Conservation (phyloP, 305 asterid species). For the Stenogyne calaminthoides region DNA sequence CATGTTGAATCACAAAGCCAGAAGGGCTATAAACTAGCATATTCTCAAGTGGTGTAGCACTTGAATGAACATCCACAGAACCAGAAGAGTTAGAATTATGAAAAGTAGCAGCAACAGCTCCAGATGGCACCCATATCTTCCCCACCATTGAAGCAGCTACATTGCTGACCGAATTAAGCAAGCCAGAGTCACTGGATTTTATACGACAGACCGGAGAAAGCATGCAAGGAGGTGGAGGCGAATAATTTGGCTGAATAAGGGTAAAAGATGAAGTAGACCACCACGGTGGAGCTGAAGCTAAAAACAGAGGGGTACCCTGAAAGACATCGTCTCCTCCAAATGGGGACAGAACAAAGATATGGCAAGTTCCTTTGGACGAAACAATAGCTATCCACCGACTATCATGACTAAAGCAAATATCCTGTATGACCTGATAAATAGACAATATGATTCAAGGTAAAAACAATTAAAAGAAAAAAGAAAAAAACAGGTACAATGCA, state of each 20-base stretch:
- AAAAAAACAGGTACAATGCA: slow-evolving; percentile 18
- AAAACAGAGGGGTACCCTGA: slow-evolving; percentile 56
- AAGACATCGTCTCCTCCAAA: slow-evolving; percentile 77
- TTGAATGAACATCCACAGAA: slow-evolving; percentile 46
- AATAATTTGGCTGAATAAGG: slow-evolving; percentile 51
- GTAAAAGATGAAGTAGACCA: slow-evolving; percentile 77
- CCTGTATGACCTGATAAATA: slow-evolving; percentile 83
- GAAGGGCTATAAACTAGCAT: slow-evolving; percentile 86
- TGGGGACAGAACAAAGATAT: slow-evolving; percentile 84
- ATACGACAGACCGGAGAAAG: slow-evolving; percentile 80
- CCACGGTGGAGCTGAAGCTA: slow-evolving; percentile 77
- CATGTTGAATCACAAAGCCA: slow-evolving; percentile 92
- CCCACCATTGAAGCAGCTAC: slow-evolving; percentile 90
- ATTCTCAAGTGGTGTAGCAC: slow-evolving; percentile 62
- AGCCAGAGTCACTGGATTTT: slow-evolving; percentile 69
- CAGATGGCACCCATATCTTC: slow-evolving; percentile 76
- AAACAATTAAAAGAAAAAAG: slow-evolving; percentile 16
- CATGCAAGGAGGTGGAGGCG: slow-evolving; percentile 69
- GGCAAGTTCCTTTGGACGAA: slow-evolving; percentile 95
- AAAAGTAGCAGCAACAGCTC: slow-evolving; percentile 87
- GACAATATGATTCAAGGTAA: not conserved
- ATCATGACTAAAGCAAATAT: slow-evolving; percentile 84
- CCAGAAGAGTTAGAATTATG: slow-evolving; percentile 57
- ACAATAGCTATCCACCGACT: slow-evolving; percentile 93
- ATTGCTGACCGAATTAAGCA: slow-evolving; percentile 86